Base-by-base conservation (phyloP, 2,329 filamentous ascomycete species). In the Macrophomina pseudophaseolina region DNA sequence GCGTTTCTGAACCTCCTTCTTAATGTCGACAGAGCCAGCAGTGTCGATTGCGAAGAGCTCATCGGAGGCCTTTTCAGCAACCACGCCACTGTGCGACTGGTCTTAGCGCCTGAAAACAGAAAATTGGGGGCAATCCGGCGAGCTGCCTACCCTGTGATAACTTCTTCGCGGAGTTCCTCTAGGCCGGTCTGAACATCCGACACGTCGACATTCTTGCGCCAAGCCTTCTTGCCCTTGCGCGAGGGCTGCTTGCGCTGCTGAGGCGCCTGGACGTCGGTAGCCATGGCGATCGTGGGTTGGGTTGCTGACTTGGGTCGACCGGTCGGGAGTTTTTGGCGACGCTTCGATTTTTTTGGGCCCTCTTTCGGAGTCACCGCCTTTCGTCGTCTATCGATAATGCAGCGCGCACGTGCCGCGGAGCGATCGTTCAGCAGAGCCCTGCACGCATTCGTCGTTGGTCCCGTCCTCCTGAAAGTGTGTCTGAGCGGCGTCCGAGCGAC, bases 181-280 rank as follows among this genome's bases (percentile, higher is more conserved):
- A 99, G 87, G 68, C 95, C 95, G 64, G 90, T 82, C 73, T 94
- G 87, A 32, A 99, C 87, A 69, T 97, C 90, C 33, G 92, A 90
- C 69, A 98, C 87, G 80, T 99, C 93, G 79, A 99, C 93, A 81
- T 99, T 97, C 80, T 98, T 99, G 76, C 95, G 88, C 95, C 95
- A 99, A 38, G 95, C 94, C 83, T 97, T 98, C 82, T 98, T 98
- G 73, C 96, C 95, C 79, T 99, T 99, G 76, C 95, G 87, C 5
- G 94, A 98, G 32, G 93, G 88, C 79, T 99, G 95, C 70, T 88
- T 93, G 80, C 90, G 89, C 71, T 96, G 92, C 69, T 90, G 88
- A 11, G 93, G 94, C 18, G 92, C 90, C 79, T 42, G 32, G 53
- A n/a, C 28, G 38, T 44, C 28, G 44, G 56, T 18, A 9, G 54